A percentile compares a stretch with the other conserved stretches of the same genome.
These are phyloP conservation scores for Aspergillus ochraceoroseus DNA, from an alignment of 2,329 filamentous ascomycete species.

Conservation along the genomic window DNA sequence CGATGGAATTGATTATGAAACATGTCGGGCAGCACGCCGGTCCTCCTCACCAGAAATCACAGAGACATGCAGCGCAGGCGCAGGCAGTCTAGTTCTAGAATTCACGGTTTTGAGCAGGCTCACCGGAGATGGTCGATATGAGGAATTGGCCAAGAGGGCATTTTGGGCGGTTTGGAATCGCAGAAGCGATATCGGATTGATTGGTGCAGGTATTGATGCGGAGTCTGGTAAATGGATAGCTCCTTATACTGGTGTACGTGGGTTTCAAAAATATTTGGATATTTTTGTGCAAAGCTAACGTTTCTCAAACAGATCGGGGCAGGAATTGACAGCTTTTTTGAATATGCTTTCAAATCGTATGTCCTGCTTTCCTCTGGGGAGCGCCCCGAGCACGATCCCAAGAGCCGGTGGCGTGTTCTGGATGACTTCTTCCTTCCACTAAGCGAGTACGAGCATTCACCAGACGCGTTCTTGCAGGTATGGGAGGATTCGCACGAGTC, in stretches of 20 bases:
- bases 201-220: conserved; percentile 88
- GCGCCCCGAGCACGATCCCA: conserved; percentile 31
- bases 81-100: conserved; percentile 90
- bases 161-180: conserved; percentile 97
- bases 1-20: conserved; percentile 40
- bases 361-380: conserved; percentile 76
- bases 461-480: conserved; percentile 71
- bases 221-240: conserved; percentile 87
- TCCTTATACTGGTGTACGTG: conserved; percentile 65
- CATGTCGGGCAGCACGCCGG: conserved; percentile 38
- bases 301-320: conserved; percentile 68
- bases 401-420: conserved; percentile 48
- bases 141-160: conserved; percentile 80
- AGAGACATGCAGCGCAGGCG: conserved; percentile 93
- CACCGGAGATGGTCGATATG: conserved; percentile 81
- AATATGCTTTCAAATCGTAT: conserved; percentile 93
- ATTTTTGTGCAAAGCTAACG: conserved; percentile 1
- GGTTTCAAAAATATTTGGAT: not conserved
- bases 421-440: conserved; percentile 63
- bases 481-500: conserved; percentile 84
- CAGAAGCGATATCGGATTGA: conserved; percentile 76
- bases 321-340: conserved; percentile 96
- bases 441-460: conserved; percentile 61
- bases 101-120: conserved; percentile 86
- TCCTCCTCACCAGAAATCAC: conserved; percentile 63